A percentile compares a stretch with the other conserved stretches of the same genome.
These are phyloP conservation scores for Pharnaceum exiguum DNA, from an alignment of 148 eudicot species.

Conservation along the genomic window DNA sequence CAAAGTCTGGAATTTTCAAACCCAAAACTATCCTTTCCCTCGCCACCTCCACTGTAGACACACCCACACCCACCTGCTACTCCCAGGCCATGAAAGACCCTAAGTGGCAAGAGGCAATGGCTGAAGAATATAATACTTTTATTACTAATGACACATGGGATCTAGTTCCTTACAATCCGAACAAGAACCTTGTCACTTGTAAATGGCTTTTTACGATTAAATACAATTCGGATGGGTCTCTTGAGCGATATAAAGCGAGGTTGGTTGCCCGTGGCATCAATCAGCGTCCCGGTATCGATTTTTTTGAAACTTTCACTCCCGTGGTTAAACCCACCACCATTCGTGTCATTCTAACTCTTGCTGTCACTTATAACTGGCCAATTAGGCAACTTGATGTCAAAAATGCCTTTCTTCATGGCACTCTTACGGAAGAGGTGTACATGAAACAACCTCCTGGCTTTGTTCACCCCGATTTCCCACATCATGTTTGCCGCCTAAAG, in stretches of 20 bases:
- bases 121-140: background rate
- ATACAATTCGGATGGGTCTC: background rate
- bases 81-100: background rate
- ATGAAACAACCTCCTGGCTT: background rate
- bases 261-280: background rate
- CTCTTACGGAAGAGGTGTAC: background rate
- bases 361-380: background rate
- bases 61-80: background rate
- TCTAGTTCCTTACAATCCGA: background rate
- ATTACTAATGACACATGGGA: background rate
- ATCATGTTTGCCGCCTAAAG: background rate
- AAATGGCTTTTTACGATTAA: background rate
- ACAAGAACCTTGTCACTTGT: background rate
- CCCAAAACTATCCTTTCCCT: background rate
- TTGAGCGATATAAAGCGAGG: background rate
- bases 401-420: slow-evolving; percentile 5
- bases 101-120: background rate
- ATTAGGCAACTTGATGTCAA: background rate
- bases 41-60: background rate
- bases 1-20: background rate
- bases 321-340: background rate
- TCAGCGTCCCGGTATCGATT: background rate
- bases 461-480: background rate
- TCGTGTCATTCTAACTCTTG: background rate
- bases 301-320: background rate